Evolutionary conservation across 495 filamentous ascomycete species (phyloP).

Genomic region (Talaromyces nanjingensis): DNA sequence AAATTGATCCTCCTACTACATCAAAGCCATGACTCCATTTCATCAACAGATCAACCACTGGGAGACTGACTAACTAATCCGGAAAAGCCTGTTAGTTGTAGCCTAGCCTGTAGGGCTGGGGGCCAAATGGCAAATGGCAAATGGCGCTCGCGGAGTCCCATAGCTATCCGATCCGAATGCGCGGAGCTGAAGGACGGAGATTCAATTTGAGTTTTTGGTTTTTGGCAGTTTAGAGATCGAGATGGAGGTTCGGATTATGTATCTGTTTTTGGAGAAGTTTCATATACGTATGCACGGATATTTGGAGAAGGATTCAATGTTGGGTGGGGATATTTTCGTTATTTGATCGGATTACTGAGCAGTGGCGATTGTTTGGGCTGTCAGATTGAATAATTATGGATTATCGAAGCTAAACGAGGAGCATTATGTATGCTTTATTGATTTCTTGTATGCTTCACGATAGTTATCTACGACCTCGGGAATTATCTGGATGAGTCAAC

Average conservation of each 20-base stretch:
- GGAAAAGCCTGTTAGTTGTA: not conserved
- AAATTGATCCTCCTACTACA: no score
- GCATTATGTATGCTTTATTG: no score
- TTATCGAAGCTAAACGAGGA: no score
- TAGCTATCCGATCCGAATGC: not conserved
- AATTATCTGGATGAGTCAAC: not conserved
- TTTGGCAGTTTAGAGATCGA: not conserved
- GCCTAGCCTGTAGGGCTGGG: not conserved
- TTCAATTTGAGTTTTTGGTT: not conserved
- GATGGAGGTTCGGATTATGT: not conserved
- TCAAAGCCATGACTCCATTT: no score
- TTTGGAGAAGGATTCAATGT: no score
- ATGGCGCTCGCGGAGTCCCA: not conserved
- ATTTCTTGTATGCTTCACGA: not conserved
- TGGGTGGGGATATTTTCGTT: no score
- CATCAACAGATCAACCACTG: not conserved
- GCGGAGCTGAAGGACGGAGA: not conserved
- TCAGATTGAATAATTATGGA: no score
- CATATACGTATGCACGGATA: no score
- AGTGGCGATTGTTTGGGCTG: no score
- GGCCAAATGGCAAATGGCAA: not conserved
- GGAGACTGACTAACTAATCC: not conserved
- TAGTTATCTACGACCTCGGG: not conserved
- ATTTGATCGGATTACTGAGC: no score
- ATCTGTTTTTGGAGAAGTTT: not conserved